These are phyloP conservation scores for Dryadomyces quercus-mongolicae DNA, from an alignment of 2,329 filamentous ascomycete species.

Conservation along the genomic window DNA sequence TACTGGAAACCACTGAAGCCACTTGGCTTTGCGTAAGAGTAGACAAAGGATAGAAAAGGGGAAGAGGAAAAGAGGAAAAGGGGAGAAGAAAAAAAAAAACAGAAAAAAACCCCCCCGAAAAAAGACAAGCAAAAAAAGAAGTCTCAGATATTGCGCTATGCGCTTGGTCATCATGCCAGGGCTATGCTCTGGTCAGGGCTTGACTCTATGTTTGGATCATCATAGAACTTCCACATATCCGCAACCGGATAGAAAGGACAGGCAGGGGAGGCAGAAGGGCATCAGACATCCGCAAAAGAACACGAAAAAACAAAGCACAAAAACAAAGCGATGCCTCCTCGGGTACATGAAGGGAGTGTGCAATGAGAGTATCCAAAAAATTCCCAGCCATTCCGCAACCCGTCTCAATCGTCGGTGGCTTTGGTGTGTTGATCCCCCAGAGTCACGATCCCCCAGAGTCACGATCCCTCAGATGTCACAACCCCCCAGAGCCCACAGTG, in stretches of 20 bases:
- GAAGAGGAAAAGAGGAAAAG: neutral
- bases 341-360: too few relatives aligned
- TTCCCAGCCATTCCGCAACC: neutral
- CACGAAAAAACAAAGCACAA: neutral
- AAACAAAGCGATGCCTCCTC: neutral
- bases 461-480: neutral
- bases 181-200: conserved; percentile 64
- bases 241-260: neutral
- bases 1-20: too few relatives aligned
- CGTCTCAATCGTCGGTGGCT: neutral
- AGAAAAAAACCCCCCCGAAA: too few relatives aligned
- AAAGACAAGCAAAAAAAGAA: neutral
- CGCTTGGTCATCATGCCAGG: conserved; percentile 27
- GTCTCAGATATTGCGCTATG: conserved; percentile 14
- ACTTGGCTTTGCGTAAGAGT: neutral
- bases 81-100: neutral
- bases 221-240: conserved; percentile 30
- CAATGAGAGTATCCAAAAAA: neutral
- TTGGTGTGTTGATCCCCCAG: too few relatives aligned
- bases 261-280: too few relatives aligned
- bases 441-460: neutral
- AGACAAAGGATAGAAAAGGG: neutral
- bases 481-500: conserved; percentile 9
- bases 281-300: neutral
- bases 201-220: conserved; percentile 99